These are phyloP conservation scores for Senna siamea DNA, from an alignment of 306 rosid genomes.

Conservation along the genomic window DNA sequence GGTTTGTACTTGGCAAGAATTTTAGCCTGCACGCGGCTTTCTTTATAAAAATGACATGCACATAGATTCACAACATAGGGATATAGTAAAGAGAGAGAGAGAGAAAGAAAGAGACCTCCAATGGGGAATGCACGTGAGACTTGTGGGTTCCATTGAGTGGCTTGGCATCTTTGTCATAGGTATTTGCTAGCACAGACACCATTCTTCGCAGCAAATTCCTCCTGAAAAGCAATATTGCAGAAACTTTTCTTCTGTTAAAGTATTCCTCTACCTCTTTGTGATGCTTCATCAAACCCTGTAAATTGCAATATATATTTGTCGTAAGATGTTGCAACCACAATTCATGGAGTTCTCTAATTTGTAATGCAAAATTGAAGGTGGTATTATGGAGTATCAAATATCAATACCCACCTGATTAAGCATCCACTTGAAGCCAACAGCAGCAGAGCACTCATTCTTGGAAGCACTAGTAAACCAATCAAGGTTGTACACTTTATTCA, in stretches of 20 bases:
- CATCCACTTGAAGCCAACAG: constrained; percentile 95
- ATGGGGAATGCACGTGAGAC: constrained; percentile 63
- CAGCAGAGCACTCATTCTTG: constrained; percentile 87
- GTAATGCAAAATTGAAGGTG: neutral
- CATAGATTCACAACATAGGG: neutral
- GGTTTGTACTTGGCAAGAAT: constrained; percentile 67
- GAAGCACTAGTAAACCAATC: constrained; percentile 86
- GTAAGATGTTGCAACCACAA: too few species aligned
- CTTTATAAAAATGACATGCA: neutral
- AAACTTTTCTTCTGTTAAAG: constrained; percentile 56
- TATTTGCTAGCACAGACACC: constrained; percentile 69
- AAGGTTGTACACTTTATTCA: constrained; percentile 76
- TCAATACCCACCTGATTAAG: constrained; percentile 79
- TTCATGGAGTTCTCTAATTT: neutral
- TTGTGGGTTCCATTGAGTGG: constrained; percentile 71
- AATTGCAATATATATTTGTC: too few species aligned
- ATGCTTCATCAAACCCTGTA: constrained; percentile 57
- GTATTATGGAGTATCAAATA: too few species aligned
- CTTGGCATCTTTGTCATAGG: constrained; percentile 61
- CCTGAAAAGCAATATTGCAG: constrained; percentile 61
- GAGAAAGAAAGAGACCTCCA: constrained; percentile 44
- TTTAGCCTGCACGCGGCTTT: constrained; percentile 55
- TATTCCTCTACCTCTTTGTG: constrained; percentile 59
- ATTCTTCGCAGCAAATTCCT: constrained; percentile 69
- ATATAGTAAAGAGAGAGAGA: neutral